A percentile compares a stretch with the other conserved stretches of the same genome.
These are phyloP conservation scores for Aspergillus pseudoterreus DNA, from an alignment of 2,329 filamentous ascomycete species.

Conservation along the genomic window DNA sequence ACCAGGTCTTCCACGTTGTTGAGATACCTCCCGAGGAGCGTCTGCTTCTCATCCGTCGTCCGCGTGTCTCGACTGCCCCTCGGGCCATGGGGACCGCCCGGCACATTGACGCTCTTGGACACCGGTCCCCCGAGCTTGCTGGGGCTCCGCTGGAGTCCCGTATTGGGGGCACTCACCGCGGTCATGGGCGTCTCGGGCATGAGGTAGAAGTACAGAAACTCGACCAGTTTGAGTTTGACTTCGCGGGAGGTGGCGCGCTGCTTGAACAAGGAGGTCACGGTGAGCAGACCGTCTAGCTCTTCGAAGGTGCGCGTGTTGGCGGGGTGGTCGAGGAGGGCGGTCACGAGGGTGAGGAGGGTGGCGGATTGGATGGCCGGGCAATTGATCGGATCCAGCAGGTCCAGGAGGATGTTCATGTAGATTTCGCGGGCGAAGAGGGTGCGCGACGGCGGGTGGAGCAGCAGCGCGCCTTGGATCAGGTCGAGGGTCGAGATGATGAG, in stretches of 20 bases:
- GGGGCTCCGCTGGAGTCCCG: slow-evolving; percentile 62
- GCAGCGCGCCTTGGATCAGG: slow-evolving; percentile 79
- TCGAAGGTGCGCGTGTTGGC: slow-evolving; percentile 90
- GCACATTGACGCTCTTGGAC: slow-evolving; percentile 35
- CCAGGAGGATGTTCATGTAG: slow-evolving; percentile 94
- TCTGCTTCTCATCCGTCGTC: slow-evolving; percentile 77
- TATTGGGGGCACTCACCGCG: slow-evolving; percentile 34
- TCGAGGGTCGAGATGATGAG: slow-evolving; percentile 86
- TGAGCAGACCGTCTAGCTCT: slow-evolving; percentile 82
- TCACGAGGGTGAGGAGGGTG: slow-evolving; percentile 84
- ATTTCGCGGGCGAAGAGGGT: slow-evolving; percentile 81
- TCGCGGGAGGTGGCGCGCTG: slow-evolving; percentile 77
- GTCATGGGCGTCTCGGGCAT: slow-evolving; percentile 73
- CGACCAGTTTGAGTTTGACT: slow-evolving; percentile 92
- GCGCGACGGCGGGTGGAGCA: slow-evolving; percentile 87
- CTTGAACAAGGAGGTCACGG: slow-evolving; percentile 90
- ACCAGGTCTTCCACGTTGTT: slow-evolving; percentile 82
- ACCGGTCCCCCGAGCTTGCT: slow-evolving; percentile 64
- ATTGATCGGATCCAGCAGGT: slow-evolving; percentile 88
- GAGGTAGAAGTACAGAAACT: slow-evolving; percentile 97
- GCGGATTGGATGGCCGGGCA: slow-evolving; percentile 88
- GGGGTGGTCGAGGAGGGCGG: slow-evolving; percentile 80
- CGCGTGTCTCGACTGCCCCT: slow-evolving; percentile 47
- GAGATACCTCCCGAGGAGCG: slow-evolving; percentile 70
- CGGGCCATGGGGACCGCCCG: slow-evolving; percentile 20